A percentile compares a stretch with the other conserved stretches of the same genome.
These are phyloP conservation scores for Botryotinia calthae DNA, from an alignment of 2,329 filamentous ascomycete species.

Conservation along the genomic window DNA sequence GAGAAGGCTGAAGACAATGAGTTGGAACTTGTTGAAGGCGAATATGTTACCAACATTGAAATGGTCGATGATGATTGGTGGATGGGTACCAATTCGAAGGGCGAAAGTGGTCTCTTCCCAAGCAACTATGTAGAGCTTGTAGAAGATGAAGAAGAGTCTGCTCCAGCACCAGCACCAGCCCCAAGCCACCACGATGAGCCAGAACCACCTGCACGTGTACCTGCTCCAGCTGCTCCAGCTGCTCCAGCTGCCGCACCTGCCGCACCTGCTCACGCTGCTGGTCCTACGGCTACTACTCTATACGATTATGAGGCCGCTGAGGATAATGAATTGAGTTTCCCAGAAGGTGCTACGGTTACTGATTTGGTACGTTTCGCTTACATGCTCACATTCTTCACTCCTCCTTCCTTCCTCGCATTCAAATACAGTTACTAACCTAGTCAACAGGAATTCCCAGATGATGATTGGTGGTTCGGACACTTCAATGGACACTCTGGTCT, in stretches of 20 bases:
- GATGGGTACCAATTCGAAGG: constrained; percentile 85
- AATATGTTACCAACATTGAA: constrained; percentile 86
- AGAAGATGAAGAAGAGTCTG: constrained; percentile 53
- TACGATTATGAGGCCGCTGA: constrained; percentile 98
- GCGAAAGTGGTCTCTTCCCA: constrained; percentile 88
- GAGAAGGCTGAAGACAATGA: constrained; percentile 98
- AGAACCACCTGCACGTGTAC: constrained; percentile 17
- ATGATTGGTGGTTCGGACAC: constrained; percentile 91
- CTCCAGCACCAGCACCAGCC: constrained; percentile 29
- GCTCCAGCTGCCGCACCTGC: constrained; percentile 63
- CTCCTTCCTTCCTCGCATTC: background rate
- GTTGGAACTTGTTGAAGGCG: constrained; percentile 83
- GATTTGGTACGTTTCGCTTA: constrained; percentile 60
- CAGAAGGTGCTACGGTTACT: constrained; percentile 79
- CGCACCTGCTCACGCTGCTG: constrained; percentile 10
- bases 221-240: constrained; percentile 40
- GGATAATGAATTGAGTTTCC: constrained; percentile 85
- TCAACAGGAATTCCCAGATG: constrained; percentile 86
- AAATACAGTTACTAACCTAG: constrained; percentile 21
- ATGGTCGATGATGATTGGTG: constrained; percentile 99
- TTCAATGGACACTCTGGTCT: constrained; percentile 77
- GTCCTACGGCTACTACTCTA: constrained; percentile 64
- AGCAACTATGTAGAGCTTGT: constrained; percentile 94
- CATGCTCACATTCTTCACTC: too few species aligned
- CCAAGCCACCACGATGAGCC: constrained; percentile 35